phyloP scores from a whole-genome alignment of 148 eudicot genomes.

The Amaranthus cruentus region DNA sequence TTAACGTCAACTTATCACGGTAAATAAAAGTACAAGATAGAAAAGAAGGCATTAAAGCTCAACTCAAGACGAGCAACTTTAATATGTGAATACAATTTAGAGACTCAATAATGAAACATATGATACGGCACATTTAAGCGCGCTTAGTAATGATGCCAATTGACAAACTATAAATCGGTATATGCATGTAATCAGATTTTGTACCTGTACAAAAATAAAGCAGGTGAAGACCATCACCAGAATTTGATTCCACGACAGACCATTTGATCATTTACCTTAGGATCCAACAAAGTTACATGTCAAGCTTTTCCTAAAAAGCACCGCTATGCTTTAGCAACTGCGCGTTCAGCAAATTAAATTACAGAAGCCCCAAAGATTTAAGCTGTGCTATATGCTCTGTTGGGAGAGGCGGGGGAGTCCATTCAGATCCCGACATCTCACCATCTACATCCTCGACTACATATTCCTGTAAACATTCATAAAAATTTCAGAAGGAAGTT shows the following conservation, averaged over 20 bases:
- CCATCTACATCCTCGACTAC: slow-evolving; percentile 89
- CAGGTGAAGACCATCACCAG: not conserved
- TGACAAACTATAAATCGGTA: not conserved
- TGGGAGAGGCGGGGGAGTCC: slow-evolving; percentile 86
- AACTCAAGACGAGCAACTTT: too few relatives aligned
- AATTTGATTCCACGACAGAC: not conserved
- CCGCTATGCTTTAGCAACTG: not conserved
- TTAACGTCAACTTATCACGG: too few relatives aligned
- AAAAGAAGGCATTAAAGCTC: too few relatives aligned
- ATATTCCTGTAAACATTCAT: slow-evolving; percentile 52
- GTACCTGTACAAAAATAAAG: slow-evolving; percentile 18
- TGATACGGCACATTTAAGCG: too few relatives aligned
- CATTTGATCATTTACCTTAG: not conserved
- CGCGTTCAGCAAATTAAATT: slow-evolving; percentile 8
- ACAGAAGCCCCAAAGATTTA: slow-evolving; percentile 74
- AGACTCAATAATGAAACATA: too few relatives aligned
- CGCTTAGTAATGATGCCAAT: not conserved
- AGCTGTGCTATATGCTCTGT: slow-evolving; percentile 84
- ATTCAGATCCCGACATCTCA: slow-evolving; percentile 58
- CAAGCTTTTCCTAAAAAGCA: not conserved
- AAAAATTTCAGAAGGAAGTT: not conserved
- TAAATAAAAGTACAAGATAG: too few relatives aligned
- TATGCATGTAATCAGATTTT: not conserved
- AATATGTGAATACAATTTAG: too few relatives aligned
- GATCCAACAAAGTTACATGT: not conserved